phyloP scores from a whole-genome alignment of 768 basidiomycete genomes.

The Lentinula raphanica region DNA sequence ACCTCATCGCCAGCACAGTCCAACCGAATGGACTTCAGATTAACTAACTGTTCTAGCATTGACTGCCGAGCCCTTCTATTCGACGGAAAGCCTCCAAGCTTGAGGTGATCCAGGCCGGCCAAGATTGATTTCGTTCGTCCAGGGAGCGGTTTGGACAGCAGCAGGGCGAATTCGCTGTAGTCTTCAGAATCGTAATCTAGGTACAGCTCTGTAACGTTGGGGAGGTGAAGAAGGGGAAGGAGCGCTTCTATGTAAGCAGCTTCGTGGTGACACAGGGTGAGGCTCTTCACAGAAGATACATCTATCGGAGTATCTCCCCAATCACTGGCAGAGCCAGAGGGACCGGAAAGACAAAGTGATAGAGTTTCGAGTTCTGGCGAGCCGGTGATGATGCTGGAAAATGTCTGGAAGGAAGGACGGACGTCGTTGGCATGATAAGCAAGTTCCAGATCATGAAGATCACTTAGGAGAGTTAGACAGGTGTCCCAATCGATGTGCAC shows the following conservation, averaged over 20 bases:
- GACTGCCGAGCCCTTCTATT: constrained; percentile 22
- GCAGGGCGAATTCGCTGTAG: constrained; percentile 41
- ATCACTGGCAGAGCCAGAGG: constrained; percentile 32
- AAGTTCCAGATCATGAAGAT: constrained; percentile 49
- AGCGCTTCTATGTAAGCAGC: constrained; percentile 33
- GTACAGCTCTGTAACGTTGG: constrained; percentile 35
- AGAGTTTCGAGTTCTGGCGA: constrained; percentile 53
- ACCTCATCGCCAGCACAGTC: constrained; percentile 24
- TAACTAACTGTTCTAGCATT: constrained; percentile 44
- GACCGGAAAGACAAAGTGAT: constrained; percentile 53
- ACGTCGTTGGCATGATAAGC: constrained; percentile 60
- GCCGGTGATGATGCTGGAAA: constrained; percentile 43
- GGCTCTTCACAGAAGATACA: constrained; percentile 32
- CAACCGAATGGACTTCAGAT: constrained; percentile 40
- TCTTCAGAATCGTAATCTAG: constrained; percentile 58
- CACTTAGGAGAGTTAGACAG: constrained; percentile 36
- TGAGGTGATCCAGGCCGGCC: constrained; percentile 39
- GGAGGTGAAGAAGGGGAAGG: constrained; percentile 32
- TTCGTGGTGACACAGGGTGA: constrained; percentile 36
- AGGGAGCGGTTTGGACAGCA: constrained; percentile 35
- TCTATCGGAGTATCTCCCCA: constrained; percentile 32
- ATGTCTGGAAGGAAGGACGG: constrained; percentile 52
- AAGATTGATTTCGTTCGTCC: constrained; percentile 41
- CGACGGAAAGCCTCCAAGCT: constrained; percentile 46
- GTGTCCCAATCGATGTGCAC: constrained; percentile 66